Base-by-base conservation (phyloP, 768 basidiomycete genomes). In the Dentipellis sp. region DNA sequence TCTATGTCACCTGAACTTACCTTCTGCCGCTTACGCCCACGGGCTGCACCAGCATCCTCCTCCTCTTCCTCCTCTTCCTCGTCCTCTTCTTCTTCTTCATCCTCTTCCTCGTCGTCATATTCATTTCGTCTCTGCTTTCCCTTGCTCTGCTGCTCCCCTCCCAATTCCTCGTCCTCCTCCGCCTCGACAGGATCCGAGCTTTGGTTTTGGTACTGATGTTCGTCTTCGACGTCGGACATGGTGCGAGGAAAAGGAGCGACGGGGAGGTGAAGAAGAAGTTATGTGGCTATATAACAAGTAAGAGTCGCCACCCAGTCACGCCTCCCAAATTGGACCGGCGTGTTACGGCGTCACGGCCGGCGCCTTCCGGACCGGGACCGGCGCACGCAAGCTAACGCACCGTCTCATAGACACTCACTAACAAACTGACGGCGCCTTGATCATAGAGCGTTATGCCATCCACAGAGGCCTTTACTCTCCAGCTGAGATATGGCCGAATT, bases 11-110 rank as follows among this genome's bases (percentile, higher is more conserved):
- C 17, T 21, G 46, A 39, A 64, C 74, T 35, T 56, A 84, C 84
- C 75, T 87, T 88, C 55, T 78, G 74, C 45, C 82, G 77, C 68
- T 86, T 86, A 64, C 72, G 78, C 39, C 75, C 75, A 51, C 75
- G 70, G 57, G 75, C 72, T 61, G 73, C 70, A 14, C 74, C 73
- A 6, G 70, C 74, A 3, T 69, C 71, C 2, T 72, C 71, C 1
- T 71, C 69, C 0, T 72, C 70, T 59, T 77, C 58, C 62, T 78
- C 54, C 58, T 70, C 55, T 59, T 72, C 68, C n/a, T 74, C 74
- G 7, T 71, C 69, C 3, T 70, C 77, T 1, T 58, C 72, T 0
- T 66, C 69, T 22, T 70, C 73, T 45, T 71, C 66, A 12, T 72
- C 73, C 9, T 78, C 75, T 3, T 72, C 72, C 34, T 74, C 72